These are phyloP conservation scores for Fulvia fulva DNA, from an alignment of 2,329 filamentous ascomycete genomes.

Conservation along the genomic window DNA sequence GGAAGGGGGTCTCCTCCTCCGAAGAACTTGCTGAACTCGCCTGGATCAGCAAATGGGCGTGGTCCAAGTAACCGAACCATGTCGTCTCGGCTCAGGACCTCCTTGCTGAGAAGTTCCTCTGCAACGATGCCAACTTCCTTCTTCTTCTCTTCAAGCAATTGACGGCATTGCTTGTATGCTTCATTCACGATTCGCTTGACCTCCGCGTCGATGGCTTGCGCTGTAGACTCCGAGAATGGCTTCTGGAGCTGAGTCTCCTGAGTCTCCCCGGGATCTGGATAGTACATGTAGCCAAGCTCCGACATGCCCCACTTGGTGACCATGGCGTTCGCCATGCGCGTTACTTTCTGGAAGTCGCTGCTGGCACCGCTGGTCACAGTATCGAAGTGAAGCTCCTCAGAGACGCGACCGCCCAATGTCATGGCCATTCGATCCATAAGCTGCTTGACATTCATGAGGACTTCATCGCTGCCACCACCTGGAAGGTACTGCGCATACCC, in stretches of 20 bases:
- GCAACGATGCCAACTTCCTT: constrained; percentile 82
- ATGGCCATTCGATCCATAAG: constrained; percentile 99
- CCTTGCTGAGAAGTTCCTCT: constrained; percentile 87
- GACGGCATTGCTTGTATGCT: constrained; percentile 85
- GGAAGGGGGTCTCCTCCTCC: constrained; percentile 29
- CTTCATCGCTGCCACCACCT: constrained; percentile 80
- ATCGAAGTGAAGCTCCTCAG: constrained; percentile 93
- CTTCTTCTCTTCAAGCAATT: constrained; percentile 80
- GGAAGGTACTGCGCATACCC: constrained; percentile 98
- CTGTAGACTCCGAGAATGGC: constrained; percentile 92
- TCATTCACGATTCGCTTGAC: constrained; percentile 88
- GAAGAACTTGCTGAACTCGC: constrained; percentile 95
- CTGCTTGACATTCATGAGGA: constrained; percentile 92
- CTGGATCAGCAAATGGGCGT: constrained; percentile 76
- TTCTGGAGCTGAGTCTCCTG: constrained; percentile 71
- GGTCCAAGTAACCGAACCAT: constrained; percentile 83
- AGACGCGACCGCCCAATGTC: constrained; percentile 92
- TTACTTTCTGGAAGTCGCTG: constrained; percentile 98
- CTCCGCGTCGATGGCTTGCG: constrained; percentile 85
- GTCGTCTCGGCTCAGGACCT: constrained; percentile 86
- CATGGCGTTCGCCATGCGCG: constrained; percentile 92
- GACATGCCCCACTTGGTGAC: constrained; percentile 99
- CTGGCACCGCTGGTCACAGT: constrained; percentile 92
- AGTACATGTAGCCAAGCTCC: constrained; percentile 89
- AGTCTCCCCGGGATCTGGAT: constrained; percentile 55